These are phyloP conservation scores for Neonectria sp. DNA, from an alignment of 2,329 filamentous ascomycete species.

Conservation along the genomic window DNA sequence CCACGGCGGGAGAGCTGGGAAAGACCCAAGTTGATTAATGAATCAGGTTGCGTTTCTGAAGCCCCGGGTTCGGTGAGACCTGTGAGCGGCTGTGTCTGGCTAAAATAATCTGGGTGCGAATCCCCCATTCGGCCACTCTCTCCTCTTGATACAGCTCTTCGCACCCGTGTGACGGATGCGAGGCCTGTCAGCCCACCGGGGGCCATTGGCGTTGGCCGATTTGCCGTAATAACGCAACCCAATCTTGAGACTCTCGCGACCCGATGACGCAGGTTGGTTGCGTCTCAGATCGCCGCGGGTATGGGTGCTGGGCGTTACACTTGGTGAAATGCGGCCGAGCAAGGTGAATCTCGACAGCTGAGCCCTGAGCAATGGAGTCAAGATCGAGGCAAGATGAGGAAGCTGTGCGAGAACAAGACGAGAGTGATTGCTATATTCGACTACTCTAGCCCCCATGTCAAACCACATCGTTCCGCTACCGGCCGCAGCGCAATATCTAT, in stretches of 20 bases:
- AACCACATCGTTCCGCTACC: background rate
- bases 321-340: constrained; percentile 17
- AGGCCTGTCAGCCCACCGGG: background rate
- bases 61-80: background rate
- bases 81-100: background rate
- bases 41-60: background rate
- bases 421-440: constrained; percentile 22
- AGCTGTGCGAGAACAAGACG: constrained; percentile 4
- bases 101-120: background rate
- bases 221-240: background rate
- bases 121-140: background rate
- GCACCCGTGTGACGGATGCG: background rate
- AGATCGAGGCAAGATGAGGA: background rate
- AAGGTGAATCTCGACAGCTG: background rate
- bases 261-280: background rate
- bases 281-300: background rate
- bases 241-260: background rate
- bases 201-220: background rate
- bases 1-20: background rate
- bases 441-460: background rate
- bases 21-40: background rate
- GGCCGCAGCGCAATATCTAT: constrained; percentile 50
- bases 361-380: constrained; percentile 8
- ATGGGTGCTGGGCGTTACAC: constrained; percentile 18
- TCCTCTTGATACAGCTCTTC: background rate